Conservation (phyloP, 2,329 filamentous ascomycete genomes). For the Beauveria sp. region DNA sequence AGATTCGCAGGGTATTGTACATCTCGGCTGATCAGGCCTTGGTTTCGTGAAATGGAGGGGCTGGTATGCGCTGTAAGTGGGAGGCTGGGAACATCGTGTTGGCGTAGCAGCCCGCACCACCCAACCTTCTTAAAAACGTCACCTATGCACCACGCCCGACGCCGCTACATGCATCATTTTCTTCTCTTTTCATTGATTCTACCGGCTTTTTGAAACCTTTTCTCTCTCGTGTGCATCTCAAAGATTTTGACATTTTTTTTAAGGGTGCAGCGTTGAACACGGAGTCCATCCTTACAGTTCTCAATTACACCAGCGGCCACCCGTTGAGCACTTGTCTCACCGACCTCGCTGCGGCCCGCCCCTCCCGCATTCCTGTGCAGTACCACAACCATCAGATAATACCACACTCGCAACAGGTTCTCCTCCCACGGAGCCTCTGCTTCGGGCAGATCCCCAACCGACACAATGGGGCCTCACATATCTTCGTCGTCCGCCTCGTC, state of each 20-base stretch:
- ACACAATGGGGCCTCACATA: constrained; percentile 6
- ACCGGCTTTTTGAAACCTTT: background rate
- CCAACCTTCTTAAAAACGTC: constrained; percentile 23
- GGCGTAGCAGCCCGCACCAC: constrained; percentile 16
- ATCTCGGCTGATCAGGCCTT: background rate
- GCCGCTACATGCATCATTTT: constrained; percentile 11
- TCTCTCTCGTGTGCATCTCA: background rate
- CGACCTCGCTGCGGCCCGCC: constrained; percentile 3
- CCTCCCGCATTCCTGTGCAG: constrained; percentile 12
- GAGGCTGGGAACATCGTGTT: constrained; percentile 25
- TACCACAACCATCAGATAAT: background rate
- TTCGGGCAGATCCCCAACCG: background rate
- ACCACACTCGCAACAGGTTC: background rate
- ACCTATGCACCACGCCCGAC: constrained; percentile 22
- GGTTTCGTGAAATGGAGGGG: constrained; percentile 12
- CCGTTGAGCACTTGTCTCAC: background rate
- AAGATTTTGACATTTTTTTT: background rate
- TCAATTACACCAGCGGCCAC: background rate
- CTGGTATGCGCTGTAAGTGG: constrained; percentile 20
- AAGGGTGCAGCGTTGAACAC: background rate
- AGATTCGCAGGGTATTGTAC: background rate
- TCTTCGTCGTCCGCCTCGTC: constrained; percentile 8
- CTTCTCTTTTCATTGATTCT: constrained; percentile 12
- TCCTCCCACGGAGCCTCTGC: background rate
- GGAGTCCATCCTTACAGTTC: background rate